phyloP scores from a whole-genome alignment of 768 basidiomycete species.

The Lactifluus volemus region DNA sequence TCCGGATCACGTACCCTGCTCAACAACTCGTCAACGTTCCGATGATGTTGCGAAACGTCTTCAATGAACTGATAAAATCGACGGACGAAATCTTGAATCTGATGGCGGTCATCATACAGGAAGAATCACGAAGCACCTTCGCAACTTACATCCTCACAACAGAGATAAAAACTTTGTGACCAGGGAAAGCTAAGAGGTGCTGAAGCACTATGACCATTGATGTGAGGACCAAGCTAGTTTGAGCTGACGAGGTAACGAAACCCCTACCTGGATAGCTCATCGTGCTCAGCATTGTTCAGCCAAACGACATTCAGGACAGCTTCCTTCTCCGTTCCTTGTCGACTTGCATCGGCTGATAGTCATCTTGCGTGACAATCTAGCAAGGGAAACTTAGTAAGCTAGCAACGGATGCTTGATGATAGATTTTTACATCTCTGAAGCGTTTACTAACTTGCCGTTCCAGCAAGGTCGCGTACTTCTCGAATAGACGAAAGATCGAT shows the following conservation, averaged over 20 bases:
- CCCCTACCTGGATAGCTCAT: slow-evolving; percentile 44
- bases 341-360: slow-evolving; percentile 80
- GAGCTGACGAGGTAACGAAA: background rate
- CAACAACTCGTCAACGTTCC: slow-evolving; percentile 85
- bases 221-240: background rate
- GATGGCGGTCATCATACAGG: slow-evolving; percentile 12
- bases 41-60: slow-evolving; percentile 85
- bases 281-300: slow-evolving; percentile 61
- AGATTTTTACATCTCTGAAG: slow-evolving; percentile 62
- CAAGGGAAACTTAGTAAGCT: background rate
- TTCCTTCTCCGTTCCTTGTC: slow-evolving; percentile 54
- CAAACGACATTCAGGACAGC: slow-evolving; percentile 76
- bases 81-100: slow-evolving; percentile 85
- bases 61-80: slow-evolving; percentile 97
- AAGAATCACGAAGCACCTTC: background rate
- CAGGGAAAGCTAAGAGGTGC: slow-evolving; percentile 78
- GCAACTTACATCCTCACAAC: slow-evolving; percentile 73
- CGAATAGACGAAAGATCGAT: slow-evolving; percentile 82
- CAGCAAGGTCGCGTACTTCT: slow-evolving; percentile 77
- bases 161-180: slow-evolving; percentile 93
- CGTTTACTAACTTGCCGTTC: slow-evolving; percentile 71
- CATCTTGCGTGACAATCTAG: slow-evolving; percentile 80
- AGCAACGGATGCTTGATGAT: background rate
- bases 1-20: slow-evolving; percentile 53
- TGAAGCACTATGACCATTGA: slow-evolving; percentile 35